phyloP scores from a whole-genome alignment of 164 flowering plant genomes.

The Chimonanthus salicifolius region DNA sequence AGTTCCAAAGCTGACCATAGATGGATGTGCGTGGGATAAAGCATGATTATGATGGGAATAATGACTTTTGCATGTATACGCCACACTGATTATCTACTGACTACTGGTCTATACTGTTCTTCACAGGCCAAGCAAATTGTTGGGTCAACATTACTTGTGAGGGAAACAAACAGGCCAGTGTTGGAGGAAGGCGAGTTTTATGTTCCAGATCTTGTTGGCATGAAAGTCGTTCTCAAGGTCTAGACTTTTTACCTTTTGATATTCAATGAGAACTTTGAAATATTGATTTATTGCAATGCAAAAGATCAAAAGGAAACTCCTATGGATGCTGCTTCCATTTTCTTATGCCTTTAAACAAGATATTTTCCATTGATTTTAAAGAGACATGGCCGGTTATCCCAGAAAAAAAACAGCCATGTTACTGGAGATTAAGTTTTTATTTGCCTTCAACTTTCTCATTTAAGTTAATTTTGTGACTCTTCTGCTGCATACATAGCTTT shows the following conservation, averaged over 20 bases:
- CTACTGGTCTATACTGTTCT: slow-evolving; percentile 5
- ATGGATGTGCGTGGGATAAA: too few species aligned
- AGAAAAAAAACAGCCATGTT: background rate
- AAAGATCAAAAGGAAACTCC: background rate
- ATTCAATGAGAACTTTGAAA: background rate
- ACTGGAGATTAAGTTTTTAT: background rate
- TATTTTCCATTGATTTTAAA: background rate
- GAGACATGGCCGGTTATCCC: background rate
- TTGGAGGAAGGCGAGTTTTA: slow-evolving; percentile 86
- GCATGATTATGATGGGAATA: too few species aligned
- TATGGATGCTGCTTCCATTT: background rate
- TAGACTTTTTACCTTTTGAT: slow-evolving; percentile 10
- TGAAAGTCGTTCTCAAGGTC: slow-evolving; percentile 87
- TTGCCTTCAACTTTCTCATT: background rate
- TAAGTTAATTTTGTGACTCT: background rate
- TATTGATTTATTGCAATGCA: background rate
- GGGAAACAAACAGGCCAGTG: slow-evolving; percentile 64
- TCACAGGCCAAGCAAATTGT: slow-evolving; percentile 74
- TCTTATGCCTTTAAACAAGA: background rate
- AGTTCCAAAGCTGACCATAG: too few species aligned
- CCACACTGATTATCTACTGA: too few species aligned
- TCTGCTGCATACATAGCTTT: background rate
- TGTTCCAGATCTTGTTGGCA: slow-evolving; percentile 84
- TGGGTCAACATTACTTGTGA: slow-evolving; percentile 75
- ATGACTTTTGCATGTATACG: too few species aligned